Evolutionary conservation across 2,329 filamentous ascomycete genomes (phyloP), one percentile per base, ranked within the genome.

Genomic region (Thielaviopsis musarum): DNA sequence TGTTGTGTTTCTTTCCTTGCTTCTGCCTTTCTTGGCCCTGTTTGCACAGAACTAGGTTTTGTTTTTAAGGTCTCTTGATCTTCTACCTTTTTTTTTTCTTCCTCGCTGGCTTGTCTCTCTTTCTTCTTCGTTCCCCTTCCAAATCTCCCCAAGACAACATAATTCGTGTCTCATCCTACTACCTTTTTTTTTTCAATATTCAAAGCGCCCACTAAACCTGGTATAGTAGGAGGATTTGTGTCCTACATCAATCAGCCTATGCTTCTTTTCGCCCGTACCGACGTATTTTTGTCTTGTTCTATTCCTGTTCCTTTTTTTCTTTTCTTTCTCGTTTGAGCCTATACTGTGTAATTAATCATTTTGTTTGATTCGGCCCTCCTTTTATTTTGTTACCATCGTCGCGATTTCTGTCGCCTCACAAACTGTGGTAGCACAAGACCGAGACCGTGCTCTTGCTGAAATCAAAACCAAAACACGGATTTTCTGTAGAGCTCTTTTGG

Each of bases 371-470:
- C 38, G 17, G 38, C 38, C 38, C 13, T 17, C 17, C 38, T 45
- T 17, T 45, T 12, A 2, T n/a, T 15, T n/a, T n/a, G 13, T n/a
- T 45, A 45, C 38, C 15, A 15, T 45, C 7, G 34, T 45, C 38
- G 2, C 17, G 1, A 45, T 45, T 10, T 2, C 15, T 45, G 15
- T 64, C 67, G 26, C 65, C 67, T 41, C 64, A 65, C 52, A 67
- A 68, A 49, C 66, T 67, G n/a, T 65, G 64, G 34, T 54, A 62
- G 3, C 48, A 41, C 13, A 57, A 60, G 13, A 22, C 59, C 4
- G 59, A 54, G 12, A 56, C 61, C 2, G 41, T 38, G 51, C 49
- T 63, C 30, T 62, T 58, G 4, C 55, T 57, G 3, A 60, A 26
- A 45, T 19, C 52, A 59, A 12, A 56, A 55, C 9, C 17, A 51